Evolutionary conservation across 129 eudicot genomes (phyloP), one percentile per base, ranked within the genome.

Genomic region (Flaveria brownii): DNA sequence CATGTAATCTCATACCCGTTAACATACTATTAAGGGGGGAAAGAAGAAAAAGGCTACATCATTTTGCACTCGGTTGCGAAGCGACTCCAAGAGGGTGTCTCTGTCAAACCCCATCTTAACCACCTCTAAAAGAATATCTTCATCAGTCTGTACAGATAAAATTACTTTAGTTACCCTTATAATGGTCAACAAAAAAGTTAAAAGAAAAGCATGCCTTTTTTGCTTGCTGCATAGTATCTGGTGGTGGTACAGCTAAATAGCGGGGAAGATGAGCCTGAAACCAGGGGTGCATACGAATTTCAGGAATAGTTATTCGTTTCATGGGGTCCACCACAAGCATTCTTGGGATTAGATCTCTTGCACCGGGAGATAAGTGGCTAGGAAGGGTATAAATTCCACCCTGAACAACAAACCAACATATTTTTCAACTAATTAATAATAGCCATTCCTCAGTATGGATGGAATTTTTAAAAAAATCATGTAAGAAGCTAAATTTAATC

Each of bases 311-410:
- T 82, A 93, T 85, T 33, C 97, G 85, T 77, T 93, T 93, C 96
- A 88, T 90, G 47, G 98, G 97, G 83, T 93, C 98, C 57, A 93
- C 98, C 14, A 93, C 91, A 81, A 93, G 98, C 98, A 90, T 90
- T 81, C 98, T 84, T 76, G 98, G 98, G 63, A 93, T 93, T 78
- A 93, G 79, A 79, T 93, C 98, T 82, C 97, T 83, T 25, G 98
- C 98, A 72, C 97, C 90, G 65, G 96, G 86, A 36, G 98, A 93
- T 75, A 93, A 88, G 84, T 93, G 98, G 61, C 98, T 93, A 13
- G 98, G 98, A 66, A 93, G 98, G 13, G 97, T 93, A 73, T 93
- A 93, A 84, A 93, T 93, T 59, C 98, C 98, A 76, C 97, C 98
- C 97, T 93, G 71, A 57, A 80, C 28, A 60, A 67, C 12, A 85